Percentiles rank a stretch among this genome's conserved stretches.
Evolutionary conservation across 129 eudicot genomes (phyloP).

Genomic region (sunflower (Helianthus annuus)): DNA sequence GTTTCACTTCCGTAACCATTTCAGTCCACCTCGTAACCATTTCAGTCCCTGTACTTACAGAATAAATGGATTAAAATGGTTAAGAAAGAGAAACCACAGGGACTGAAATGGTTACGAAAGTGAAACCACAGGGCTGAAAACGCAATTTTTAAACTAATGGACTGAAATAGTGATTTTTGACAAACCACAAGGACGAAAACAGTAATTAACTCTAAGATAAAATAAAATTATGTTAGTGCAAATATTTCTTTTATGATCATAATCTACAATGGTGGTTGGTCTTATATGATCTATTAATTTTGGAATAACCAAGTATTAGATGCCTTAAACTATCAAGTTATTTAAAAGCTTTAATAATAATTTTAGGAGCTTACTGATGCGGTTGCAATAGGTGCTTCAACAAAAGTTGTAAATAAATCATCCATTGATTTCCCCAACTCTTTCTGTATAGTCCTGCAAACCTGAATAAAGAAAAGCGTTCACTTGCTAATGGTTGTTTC

Average conservation of each 20-base stretch:
- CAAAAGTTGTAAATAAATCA: constrained; percentile 64
- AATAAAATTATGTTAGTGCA: not conserved
- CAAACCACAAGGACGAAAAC: too few species aligned
- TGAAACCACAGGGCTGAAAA: too few species aligned
- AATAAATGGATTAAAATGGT: too few species aligned
- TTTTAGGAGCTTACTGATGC: constrained; percentile 70
- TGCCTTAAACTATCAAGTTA: not conserved
- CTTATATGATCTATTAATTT: constrained; percentile 3
- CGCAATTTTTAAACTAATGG: too few species aligned
- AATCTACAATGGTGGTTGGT: constrained; percentile 5
- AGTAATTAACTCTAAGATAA: too few species aligned
- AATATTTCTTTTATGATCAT: not conserved
- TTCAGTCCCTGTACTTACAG: too few species aligned
- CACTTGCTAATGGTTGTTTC: not conserved
- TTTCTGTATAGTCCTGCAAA: constrained; percentile 55
- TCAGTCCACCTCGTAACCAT: too few species aligned
- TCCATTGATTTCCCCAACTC: constrained; percentile 77
- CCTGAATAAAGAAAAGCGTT: constrained; percentile 40
- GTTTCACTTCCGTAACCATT: too few species aligned
- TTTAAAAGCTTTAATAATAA: constrained; percentile 8
- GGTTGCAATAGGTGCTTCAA: constrained; percentile 73
- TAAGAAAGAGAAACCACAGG: too few species aligned
- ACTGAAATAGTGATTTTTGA: too few species aligned
- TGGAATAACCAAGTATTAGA: not conserved
- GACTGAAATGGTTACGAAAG: too few species aligned